phyloP scores from a whole-genome alignment of 1,284 basidiomycete genomes.

The Ceratobasidium sp. region DNA sequence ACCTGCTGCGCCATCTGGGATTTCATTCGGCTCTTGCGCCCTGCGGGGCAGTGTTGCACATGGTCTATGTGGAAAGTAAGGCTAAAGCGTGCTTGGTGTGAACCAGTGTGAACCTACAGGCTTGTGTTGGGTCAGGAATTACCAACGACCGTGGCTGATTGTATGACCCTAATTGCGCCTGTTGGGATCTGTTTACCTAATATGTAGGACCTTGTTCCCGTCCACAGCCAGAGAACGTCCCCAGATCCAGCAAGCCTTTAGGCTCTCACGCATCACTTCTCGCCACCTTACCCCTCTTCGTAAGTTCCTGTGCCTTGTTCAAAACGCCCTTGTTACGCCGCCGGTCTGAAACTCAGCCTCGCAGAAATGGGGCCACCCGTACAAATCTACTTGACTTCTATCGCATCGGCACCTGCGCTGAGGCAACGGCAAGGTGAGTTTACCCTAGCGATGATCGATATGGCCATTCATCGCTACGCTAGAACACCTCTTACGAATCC shows the following conservation, averaged over 20 bases:
- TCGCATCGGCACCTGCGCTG: conserved; percentile 79
- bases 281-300: background rate
- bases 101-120: too few relatives aligned
- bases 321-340: too few relatives aligned
- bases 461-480: background rate
- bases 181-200: background rate
- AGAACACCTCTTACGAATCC: conserved; percentile 69
- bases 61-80: background rate
- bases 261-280: background rate
- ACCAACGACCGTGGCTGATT: background rate
- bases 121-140: background rate
- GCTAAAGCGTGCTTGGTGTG: background rate
- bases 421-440: conserved; percentile 68
- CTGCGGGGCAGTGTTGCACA: background rate
- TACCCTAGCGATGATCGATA: conserved; percentile 64
- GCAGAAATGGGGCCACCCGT: conserved; percentile 68
- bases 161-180: background rate
- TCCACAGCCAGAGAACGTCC: background rate
- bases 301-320: background rate
- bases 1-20: conserved; percentile 3
- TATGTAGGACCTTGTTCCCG: conserved; percentile 7
- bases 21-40: background rate
- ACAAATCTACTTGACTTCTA: conserved; percentile 84
- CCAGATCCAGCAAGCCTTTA: conserved; percentile 10
- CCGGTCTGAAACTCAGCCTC: conserved; percentile 5